Conservation (phyloP, 495 filamentous ascomycete species). For the Penicillium simplicissimum region DNA sequence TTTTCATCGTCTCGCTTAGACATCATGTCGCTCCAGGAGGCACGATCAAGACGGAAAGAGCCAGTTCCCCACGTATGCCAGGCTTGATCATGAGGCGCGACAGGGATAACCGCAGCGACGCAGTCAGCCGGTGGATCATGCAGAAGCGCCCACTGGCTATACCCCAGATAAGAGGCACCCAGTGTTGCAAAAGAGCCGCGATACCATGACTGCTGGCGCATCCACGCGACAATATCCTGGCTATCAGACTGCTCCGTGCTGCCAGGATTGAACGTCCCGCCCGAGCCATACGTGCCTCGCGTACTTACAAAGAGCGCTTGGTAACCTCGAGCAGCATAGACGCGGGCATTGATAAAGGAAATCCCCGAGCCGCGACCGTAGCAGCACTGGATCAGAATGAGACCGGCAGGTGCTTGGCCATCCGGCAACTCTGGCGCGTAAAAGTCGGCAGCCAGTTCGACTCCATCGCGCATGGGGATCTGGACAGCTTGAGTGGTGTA, state of each 20-base stretch:
- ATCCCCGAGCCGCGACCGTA: constrained; percentile 26
- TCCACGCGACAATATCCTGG: constrained; percentile 36
- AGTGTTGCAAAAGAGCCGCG: constrained; percentile 34
- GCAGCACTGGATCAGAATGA: constrained; percentile 27
- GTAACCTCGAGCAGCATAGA: constrained; percentile 35
- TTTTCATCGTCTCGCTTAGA: constrained; percentile 8
- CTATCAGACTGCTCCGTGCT: constrained; percentile 26
- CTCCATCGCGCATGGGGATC: constrained; percentile 30
- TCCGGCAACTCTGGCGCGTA: constrained; percentile 24
- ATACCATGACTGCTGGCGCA: constrained; percentile 38
- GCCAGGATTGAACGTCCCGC: constrained; percentile 21
- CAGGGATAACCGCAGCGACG: constrained; percentile 27
- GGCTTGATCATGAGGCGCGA: constrained; percentile 28
- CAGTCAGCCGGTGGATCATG: constrained; percentile 28
- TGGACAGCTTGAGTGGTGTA: constrained; percentile 26
- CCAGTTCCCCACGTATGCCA: constrained; percentile 28
- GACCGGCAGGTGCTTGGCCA: constrained; percentile 15
- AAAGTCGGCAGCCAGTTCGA: constrained; percentile 32
- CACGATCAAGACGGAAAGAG: constrained; percentile 24
- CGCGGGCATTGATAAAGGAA: constrained; percentile 21
- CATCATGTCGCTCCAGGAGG: constrained; percentile 28
- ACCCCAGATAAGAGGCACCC: constrained; percentile 34
- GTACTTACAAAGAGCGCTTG: constrained; percentile 33
- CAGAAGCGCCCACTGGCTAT: constrained; percentile 35
- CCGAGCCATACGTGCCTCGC: constrained; percentile 31